Evolutionary conservation across 2,329 filamentous ascomycete genomes (phyloP).

Genomic region (Colletotrichum camelliae): DNA sequence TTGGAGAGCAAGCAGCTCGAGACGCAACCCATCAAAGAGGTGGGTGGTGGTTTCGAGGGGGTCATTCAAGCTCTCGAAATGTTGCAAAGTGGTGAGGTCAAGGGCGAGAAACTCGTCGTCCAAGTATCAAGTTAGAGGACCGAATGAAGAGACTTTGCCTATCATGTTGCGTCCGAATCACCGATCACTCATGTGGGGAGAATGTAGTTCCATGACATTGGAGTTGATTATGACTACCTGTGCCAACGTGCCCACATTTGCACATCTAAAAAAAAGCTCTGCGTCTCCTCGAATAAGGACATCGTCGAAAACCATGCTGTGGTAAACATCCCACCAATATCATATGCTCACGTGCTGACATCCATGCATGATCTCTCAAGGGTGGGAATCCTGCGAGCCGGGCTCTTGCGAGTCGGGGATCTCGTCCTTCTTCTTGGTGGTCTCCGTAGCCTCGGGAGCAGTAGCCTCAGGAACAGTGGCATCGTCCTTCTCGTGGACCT

Average conservation of each 20-base stretch:
- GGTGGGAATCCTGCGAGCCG: not conserved
- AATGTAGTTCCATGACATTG: accelerated
- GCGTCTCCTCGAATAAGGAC: not conserved
- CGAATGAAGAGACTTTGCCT: not conserved
- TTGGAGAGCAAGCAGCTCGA: conserved; percentile 1
- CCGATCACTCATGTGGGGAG: not conserved
- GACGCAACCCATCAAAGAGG: conserved; percentile 1
- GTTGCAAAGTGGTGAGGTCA: not conserved
- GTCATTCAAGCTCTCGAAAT: not conserved
- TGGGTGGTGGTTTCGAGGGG: not conserved
- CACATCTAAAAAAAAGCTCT: not conserved
- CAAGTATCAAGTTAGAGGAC: not conserved
- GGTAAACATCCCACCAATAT: not conserved
- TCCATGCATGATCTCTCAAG: not conserved
- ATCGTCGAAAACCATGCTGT: not conserved
- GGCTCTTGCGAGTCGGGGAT: not conserved
- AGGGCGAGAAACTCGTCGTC: not conserved
- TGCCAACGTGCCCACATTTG: not conserved
- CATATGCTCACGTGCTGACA: not conserved
- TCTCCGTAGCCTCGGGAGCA: not conserved
- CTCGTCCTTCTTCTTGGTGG: not conserved
- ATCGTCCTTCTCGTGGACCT: not conserved
- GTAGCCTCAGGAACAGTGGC: not conserved
- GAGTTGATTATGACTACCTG: not conserved
- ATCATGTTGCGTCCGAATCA: not conserved